Evolutionary conservation across 1,139 yeast genomes (phyloP), one percentile per base, ranked within the genome.

Genomic region (Hyphopichia burtonii): DNA sequence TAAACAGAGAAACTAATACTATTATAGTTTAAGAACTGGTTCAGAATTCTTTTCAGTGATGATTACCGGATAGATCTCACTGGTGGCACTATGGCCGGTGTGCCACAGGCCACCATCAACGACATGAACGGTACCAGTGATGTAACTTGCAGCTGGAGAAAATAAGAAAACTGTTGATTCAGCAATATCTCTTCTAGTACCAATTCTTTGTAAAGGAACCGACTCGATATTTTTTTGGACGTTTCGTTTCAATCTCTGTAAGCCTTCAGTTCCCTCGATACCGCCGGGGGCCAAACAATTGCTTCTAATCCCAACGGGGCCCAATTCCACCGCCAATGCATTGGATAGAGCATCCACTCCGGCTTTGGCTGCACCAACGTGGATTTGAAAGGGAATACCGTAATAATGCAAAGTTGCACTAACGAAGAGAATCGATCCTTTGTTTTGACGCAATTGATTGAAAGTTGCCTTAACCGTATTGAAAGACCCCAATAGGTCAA

Each of bases 61-160:
- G 17, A 55, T 55, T 2, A 57, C 66, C 0, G 78, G 78, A 46
- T 72, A 71, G 44, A 61, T 55, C 34, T 52, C 46, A 15, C 53
- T 56, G 27, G 58, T 48, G 19, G 54, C 47, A 23, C 52, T 45
- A n/a, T 51, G 71, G 17, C 86, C 88, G 53, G 78, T 66, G 58
- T 87, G 95, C 96, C 96, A 88, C 41, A 77, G 73, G 3, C 82
- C 97, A 33, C 96, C 97, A 62, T 90, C 97, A 5, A 90, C 96
- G 10, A 87, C 83, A 25, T 80, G 72, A 8, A 83, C 71, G 2
- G 88, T 80, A 16, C 97, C 97, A 10, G 84, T 80, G 31, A 90
- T 73, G 62, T 82, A 90, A 10, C 70, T 56, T 2, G 90, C 87
- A 2, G 96, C 94, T 1, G 83, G 83, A 28, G 94, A 84, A 53